Conservation (phyloP, 495 filamentous ascomycete species). For the Daldinia loculata region DNA sequence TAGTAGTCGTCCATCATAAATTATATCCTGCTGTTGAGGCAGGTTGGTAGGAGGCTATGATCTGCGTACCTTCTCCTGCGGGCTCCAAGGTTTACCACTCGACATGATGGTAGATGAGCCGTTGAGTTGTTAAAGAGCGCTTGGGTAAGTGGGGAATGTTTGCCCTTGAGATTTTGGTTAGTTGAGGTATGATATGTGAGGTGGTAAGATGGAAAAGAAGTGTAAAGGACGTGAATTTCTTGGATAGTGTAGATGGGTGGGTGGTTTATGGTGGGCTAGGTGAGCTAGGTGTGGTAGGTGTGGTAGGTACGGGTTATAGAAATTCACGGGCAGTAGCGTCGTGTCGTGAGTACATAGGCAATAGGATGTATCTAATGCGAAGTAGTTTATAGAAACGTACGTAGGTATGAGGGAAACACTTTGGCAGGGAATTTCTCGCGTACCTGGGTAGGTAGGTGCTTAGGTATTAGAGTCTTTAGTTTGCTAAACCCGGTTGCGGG, state of each 20-base stretch:
- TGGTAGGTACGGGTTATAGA: not conserved
- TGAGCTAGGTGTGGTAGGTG: not conserved
- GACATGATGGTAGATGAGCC: conserved; percentile 9
- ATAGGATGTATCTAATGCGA: not conserved
- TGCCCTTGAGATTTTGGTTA: not conserved
- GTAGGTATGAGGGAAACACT: not conserved
- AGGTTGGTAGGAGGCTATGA: not conserved
- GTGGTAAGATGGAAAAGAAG: not conserved
- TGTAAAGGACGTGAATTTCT: not conserved
- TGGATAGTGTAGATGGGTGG: not conserved
- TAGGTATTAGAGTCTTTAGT: not conserved
- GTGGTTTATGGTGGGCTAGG: not conserved
- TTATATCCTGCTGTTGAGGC: not conserved
- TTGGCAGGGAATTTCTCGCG: not conserved
- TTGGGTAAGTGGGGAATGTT: not conserved
- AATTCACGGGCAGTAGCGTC: not conserved
- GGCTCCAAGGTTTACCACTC: conserved; percentile 39
- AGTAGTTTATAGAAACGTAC: not conserved
- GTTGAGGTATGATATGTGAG: not conserved
- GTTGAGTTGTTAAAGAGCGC: not conserved
- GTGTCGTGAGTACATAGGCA: not conserved
- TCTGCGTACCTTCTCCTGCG: conserved; percentile 50
- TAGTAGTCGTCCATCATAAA: not conserved
- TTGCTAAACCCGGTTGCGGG: not conserved
- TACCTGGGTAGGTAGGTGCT: not conserved